A percentile compares a stretch with the other conserved stretches of the same genome.
These are phyloP conservation scores for Dothistroma pini DNA, from an alignment of 2,329 filamentous ascomycete species.

Conservation along the genomic window DNA sequence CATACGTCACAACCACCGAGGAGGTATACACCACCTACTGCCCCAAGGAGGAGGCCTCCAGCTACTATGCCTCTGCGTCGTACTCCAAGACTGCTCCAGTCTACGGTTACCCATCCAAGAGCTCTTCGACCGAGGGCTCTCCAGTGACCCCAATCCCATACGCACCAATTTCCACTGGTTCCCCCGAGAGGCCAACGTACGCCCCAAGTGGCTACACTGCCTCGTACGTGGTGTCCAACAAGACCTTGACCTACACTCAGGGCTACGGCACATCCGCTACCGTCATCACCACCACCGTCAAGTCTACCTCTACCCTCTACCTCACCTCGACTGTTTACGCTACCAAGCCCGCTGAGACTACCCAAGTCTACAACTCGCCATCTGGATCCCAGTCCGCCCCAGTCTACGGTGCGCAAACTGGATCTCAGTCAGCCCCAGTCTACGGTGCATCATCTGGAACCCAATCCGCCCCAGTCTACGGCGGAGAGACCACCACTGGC, in stretches of 20 bases:
- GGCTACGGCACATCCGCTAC: conserved; percentile 33
- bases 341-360: conserved; percentile 17
- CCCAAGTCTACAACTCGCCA: neutral
- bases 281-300: conserved; percentile 35
- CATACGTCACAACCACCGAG: conserved; percentile 19
- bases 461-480: conserved; percentile 11
- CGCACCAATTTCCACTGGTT: conserved; percentile 17
- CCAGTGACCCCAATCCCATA: conserved; percentile 5
- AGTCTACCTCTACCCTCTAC: conserved; percentile 34
- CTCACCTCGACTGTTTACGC: conserved; percentile 29
- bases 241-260: conserved; percentile 36
- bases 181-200: conserved; percentile 17
- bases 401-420: neutral
- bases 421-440: neutral
- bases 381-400: neutral
- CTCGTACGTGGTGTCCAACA: conserved; percentile 29
- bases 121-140: neutral
- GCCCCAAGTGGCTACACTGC: conserved; percentile 17
- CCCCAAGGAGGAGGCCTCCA: conserved; percentile 18
- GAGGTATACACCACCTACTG: conserved; percentile 26
- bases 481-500: conserved; percentile 15
- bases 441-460: conserved; percentile 6
- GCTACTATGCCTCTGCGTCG: conserved; percentile 17
- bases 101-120: conserved; percentile 18
- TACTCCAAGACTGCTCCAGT: conserved; percentile 10